Evolutionary conservation across 2,329 filamentous ascomycete species (phyloP), one percentile per base, ranked within the genome.

Genomic region (Pseudogymnoascus sp.): DNA sequence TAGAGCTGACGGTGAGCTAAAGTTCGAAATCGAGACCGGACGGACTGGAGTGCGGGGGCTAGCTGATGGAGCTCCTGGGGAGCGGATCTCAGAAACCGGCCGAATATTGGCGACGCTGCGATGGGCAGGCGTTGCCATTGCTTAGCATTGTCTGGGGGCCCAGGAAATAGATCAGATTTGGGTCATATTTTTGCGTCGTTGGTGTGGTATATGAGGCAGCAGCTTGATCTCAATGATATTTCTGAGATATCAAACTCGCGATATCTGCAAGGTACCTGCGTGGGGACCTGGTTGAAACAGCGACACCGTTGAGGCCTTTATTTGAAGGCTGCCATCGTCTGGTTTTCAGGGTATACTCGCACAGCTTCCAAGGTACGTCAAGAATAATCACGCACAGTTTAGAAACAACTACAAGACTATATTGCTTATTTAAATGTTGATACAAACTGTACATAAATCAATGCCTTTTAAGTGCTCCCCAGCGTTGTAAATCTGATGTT

Each of bases 41-140:
- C 74, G 77, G 37, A 72, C 64, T 28, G 82, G 86, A 7, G 88
- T 90, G 66, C 85, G 83, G 57, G 87, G 86, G 62, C 78, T 79
- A 39, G 77, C 73, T 9, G 14, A 58, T 9, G 76, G 74, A 37
- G 75, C 57, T 20, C 65, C 62, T 22, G 61, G 59, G 8, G 63
- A 54, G 12, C 60, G 18, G 58, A 37, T 57, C 20, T 61, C 35
- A 25, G 41, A 58, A 39, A 59, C 57, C 6, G 69, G 68, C 28
- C 82, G 79, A 67, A 86, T 85, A 72, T 74, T 84, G 60, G 83
- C 78, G 58, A 86, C 79, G 65, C 78, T 80, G 63, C 83, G 79
- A 71, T 86, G 84, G 61, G 83, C 77, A 61, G 84, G 78, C 58
- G 65, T 70, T 14, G 65, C 20, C 60, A 61, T 61, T 36, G 43